Percentiles rank a stretch among this genome's conserved stretches.
Conservation (phyloP, 768 basidiomycete species). For the Wakefieldia striispora region DNA sequence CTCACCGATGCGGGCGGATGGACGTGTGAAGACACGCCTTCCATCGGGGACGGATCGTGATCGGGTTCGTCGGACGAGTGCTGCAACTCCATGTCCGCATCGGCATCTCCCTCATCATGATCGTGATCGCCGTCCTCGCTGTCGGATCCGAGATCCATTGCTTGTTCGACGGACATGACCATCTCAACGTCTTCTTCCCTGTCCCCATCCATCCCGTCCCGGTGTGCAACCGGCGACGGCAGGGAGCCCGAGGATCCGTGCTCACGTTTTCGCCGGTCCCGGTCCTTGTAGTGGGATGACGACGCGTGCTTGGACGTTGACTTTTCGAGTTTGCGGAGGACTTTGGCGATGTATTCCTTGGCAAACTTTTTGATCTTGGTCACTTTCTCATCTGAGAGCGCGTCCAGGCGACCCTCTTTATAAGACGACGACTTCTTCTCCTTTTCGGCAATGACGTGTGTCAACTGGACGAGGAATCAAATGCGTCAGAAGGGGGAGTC, state of each 20-base stretch:
- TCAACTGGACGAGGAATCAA: conserved; percentile 52
- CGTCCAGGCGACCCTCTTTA: conserved; percentile 66
- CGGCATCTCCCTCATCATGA: conserved; percentile 2
- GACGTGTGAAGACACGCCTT: conserved; percentile 28
- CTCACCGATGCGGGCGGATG: conserved; percentile 28
- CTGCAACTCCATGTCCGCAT: conserved; percentile 23
- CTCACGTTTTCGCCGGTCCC: conserved; percentile 2
- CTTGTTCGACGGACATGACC: conserved; percentile 43
- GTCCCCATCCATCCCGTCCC: conserved; percentile 7
- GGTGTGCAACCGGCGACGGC: conserved; percentile 9
- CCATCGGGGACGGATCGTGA: conserved; percentile 33
- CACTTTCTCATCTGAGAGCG: conserved; percentile 82
- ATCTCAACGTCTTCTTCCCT: conserved; percentile 28
- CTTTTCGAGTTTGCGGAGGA: conserved; percentile 65
- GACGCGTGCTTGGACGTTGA: conserved; percentile 24
- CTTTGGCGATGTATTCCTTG: conserved; percentile 86
- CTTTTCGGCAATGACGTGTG: conserved; percentile 84
- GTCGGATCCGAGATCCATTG: conserved; percentile 43
- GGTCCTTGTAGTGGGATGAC: conserved; percentile 16
- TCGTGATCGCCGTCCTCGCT: conserved; percentile 29
- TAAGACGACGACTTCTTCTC: conserved; percentile 90
- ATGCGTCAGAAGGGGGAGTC: conserved; percentile 1
- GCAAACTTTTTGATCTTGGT: conserved; percentile 90
- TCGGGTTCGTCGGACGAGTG: conserved; percentile 30
- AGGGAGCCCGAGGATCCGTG: conserved; percentile 13